These are phyloP conservation scores for Brassica cretica DNA, from an alignment of 345 rosid species.

Conservation along the genomic window DNA sequence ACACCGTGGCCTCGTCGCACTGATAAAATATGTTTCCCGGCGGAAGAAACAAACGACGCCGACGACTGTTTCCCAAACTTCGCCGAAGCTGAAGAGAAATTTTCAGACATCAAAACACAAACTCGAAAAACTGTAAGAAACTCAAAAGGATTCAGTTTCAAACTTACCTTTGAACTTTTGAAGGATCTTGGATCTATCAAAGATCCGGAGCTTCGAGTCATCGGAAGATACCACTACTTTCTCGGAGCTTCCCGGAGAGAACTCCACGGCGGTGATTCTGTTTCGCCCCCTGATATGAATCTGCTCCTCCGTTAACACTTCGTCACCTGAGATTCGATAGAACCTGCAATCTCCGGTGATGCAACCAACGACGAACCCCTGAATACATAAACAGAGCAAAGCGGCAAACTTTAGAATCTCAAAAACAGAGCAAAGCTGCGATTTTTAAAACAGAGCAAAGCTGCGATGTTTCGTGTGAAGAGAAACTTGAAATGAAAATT, in stretches of 20 bases:
- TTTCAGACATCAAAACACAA: not conserved
- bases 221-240: slow-evolving; percentile 73
- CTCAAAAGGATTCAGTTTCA: not conserved
- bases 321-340: slow-evolving; percentile 61
- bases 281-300: slow-evolving; percentile 52
- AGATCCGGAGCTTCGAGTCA: slow-evolving; percentile 67
- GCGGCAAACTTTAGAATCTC: not conserved
- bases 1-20: slow-evolving; percentile 73
- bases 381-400: slow-evolving; percentile 31
- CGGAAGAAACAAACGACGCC: slow-evolving; percentile 66
- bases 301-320: slow-evolving; percentile 52
- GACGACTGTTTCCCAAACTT: slow-evolving; percentile 73
- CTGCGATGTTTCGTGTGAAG: not conserved
- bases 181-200: slow-evolving; percentile 57
- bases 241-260: slow-evolving; percentile 50
- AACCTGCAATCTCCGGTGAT: slow-evolving; percentile 69
- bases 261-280: slow-evolving; percentile 72
- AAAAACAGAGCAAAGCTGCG: slow-evolving; percentile 11
- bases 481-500: slow-evolving; percentile 5
- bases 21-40: slow-evolving; percentile 74
- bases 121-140: not conserved
- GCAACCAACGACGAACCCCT: slow-evolving; percentile 80
- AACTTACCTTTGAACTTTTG: slow-evolving; percentile 67
- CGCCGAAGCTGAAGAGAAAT: slow-evolving; percentile 40
- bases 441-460: not conserved